phyloP scores from a whole-genome alignment of 306 rosid genomes.

The Quercus ilex region DNA sequence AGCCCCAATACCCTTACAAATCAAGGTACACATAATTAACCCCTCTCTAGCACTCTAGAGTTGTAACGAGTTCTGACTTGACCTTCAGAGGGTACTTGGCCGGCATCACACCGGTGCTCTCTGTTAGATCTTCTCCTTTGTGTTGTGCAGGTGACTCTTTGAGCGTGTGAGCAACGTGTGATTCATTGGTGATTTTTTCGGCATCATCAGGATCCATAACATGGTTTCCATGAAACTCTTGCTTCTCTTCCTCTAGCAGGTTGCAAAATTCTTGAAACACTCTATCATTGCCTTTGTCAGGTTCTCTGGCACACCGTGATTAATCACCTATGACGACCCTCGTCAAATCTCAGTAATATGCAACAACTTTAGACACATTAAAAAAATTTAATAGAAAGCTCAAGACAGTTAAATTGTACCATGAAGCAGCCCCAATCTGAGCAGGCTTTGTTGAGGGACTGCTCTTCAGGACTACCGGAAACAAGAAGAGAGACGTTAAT shows the following conservation, averaged over 20 bases:
- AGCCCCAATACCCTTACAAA: no score
- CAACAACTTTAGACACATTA: no score
- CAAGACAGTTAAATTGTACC: slow-evolving; percentile 12
- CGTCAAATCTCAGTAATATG: not conserved
- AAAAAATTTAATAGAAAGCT: not conserved
- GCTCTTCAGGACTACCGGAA: slow-evolving; percentile 18
- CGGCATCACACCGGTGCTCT: no score
- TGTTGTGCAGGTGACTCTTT: no score
- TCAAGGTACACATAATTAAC: no score
- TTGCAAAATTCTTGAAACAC: slow-evolving; percentile 27
- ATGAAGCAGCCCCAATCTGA: slow-evolving; percentile 51
- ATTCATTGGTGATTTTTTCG: no score
- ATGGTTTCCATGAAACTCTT: slow-evolving; percentile 31
- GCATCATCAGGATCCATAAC: slow-evolving; percentile 25
- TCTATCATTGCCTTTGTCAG: slow-evolving; percentile 31
- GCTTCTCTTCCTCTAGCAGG: slow-evolving; percentile 43
- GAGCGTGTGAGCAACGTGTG: no score
- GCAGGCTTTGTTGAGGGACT: slow-evolving; percentile 45
- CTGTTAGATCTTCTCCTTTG: no score
- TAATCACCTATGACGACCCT: slow-evolving; percentile 38
- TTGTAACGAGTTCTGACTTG: no score
- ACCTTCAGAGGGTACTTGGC: no score
- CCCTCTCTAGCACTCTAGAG: no score
- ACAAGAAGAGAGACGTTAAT: slow-evolving; percentile 43
- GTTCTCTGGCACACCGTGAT: slow-evolving; percentile 29